Evolutionary conservation across 1,284 basidiomycete species (phyloP), one percentile per base, ranked within the genome.

Genomic region (Apiotrichum laibachii): DNA sequence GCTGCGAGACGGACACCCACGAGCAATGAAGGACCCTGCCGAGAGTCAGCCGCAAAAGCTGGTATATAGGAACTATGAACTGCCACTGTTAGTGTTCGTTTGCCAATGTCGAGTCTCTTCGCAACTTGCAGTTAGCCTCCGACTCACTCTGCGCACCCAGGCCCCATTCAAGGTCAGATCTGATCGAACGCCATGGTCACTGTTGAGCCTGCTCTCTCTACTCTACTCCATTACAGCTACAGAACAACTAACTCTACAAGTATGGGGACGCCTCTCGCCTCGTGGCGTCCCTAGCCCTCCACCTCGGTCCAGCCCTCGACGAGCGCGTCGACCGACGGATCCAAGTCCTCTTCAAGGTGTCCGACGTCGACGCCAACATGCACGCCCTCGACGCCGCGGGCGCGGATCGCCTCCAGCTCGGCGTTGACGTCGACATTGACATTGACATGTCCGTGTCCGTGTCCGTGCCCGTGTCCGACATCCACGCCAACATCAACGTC

Each of bases 291-390:
- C 43, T 44, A 44, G 43, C 45, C 26, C 22, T 46, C 47, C 33
- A 31, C 55, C 39, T 55, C 57, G 0, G 61, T 59, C 61, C 61
- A 62, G 16, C 60, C 56, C 40, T 59, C 57, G 13, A 62, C 61
- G 4, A 62, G 52, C 16, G 61, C 57, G 19, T 59, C 61, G 4
- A 62, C 60, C 10, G 45, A 43, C 21, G 60, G 37, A 43, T 62
- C 61, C 43, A 33, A 16, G 1, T 21, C 55, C 39, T 50, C 53
- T 11, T 56, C 55, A 21, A 54, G 15, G 19, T 44, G 31, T 31
- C 19, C 34, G 13, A 31, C 49, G 31, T 40, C 35, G 19, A 50
- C 49, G 9, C n/a, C 49, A 4, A 26, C 12, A n/a, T 39, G 35
- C 9, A 53, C 42, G 10, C 33, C 51, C 42, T 44, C 35, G 6